phyloP scores from a whole-genome alignment of 345 rosid species.

The Pugionium cornutum region DNA sequence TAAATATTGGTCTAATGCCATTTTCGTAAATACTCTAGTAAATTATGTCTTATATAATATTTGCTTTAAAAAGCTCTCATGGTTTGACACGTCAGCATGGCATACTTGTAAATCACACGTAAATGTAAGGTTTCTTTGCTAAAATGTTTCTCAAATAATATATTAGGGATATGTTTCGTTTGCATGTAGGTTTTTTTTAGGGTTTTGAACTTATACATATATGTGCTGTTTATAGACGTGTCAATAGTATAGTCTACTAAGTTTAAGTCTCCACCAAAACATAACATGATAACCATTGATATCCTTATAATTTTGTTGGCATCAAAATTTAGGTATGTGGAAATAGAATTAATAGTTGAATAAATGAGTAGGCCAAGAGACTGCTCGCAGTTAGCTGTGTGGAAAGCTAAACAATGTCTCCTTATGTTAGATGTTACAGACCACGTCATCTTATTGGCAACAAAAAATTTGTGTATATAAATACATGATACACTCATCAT shows the following conservation, averaged over 20 bases:
- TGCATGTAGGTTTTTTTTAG: too few relatives aligned
- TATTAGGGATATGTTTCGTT: too few relatives aligned
- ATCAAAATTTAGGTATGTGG: slow-evolving; percentile 11
- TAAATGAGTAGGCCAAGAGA: slow-evolving; percentile 52
- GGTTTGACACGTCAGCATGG: too few relatives aligned
- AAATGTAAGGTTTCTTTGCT: too few relatives aligned
- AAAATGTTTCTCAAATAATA: too few relatives aligned
- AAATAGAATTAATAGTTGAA: neutral
- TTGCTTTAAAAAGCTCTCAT: too few relatives aligned
- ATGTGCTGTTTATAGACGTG: neutral
- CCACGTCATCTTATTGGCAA: slow-evolving; percentile 44
- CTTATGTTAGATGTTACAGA: slow-evolving; percentile 42
- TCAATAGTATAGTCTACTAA: neutral
- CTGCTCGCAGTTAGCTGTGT: slow-evolving; percentile 79
- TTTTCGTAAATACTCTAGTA: too few relatives aligned
- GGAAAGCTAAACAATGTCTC: slow-evolving; percentile 54
- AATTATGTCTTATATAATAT: too few relatives aligned
- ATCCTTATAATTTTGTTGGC: slow-evolving; percentile 6
- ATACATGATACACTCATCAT: slow-evolving; percentile 24
- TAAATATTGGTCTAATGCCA: too few relatives aligned
- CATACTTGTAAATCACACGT: too few relatives aligned
- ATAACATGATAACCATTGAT: slow-evolving; percentile 14
- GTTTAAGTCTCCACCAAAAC: neutral
- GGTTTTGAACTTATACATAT: neutral
- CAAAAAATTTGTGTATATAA: slow-evolving; percentile 31